A percentile compares a stretch with the other conserved stretches of the same genome.
These are phyloP conservation scores for Acanthamoeba rhysodes DNA, from an alignment of 208 protist genomes.

Conservation along the genomic window DNA sequence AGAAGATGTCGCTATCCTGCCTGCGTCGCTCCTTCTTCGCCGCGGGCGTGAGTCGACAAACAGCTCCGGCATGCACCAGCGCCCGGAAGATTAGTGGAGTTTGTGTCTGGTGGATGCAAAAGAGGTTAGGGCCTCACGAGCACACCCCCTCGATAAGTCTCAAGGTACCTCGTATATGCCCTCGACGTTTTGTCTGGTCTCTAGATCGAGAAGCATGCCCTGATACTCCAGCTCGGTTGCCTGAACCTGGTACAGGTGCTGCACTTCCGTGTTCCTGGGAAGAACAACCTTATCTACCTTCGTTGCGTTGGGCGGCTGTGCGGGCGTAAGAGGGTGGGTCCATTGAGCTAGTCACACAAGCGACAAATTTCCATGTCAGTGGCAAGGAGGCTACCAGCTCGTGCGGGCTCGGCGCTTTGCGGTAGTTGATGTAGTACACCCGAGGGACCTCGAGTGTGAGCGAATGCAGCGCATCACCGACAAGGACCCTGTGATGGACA, in stretches of 20 bases:
- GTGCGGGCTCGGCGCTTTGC: constrained; percentile 20
- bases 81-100: constrained; percentile 52
- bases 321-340: background rate
- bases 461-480: constrained; percentile 72
- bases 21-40: constrained; percentile 19
- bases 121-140: background rate
- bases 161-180: constrained; percentile 44
- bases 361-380: background rate
- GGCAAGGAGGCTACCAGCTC: constrained; percentile 19
- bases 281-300: constrained; percentile 13
- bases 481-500: constrained; percentile 53
- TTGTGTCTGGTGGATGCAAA: constrained; percentile 5
- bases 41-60: background rate
- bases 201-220: constrained; percentile 38
- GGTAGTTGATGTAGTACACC: constrained; percentile 73
- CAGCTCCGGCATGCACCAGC: constrained; percentile 54
- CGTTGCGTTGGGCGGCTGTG: constrained; percentile 14
- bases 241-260: constrained; percentile 48
- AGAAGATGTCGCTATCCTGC: constrained; percentile 55
- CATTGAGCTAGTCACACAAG: background rate
- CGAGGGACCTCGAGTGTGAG: constrained; percentile 74
- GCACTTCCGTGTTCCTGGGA: constrained; percentile 58
- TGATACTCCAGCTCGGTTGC: constrained; percentile 57
- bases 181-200: constrained; percentile 40
- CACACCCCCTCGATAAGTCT: too few relatives aligned